Evolutionary conservation across 1,284 basidiomycete genomes (phyloP).

Genomic region (Cutaneotrichosporon dermatis): DNA sequence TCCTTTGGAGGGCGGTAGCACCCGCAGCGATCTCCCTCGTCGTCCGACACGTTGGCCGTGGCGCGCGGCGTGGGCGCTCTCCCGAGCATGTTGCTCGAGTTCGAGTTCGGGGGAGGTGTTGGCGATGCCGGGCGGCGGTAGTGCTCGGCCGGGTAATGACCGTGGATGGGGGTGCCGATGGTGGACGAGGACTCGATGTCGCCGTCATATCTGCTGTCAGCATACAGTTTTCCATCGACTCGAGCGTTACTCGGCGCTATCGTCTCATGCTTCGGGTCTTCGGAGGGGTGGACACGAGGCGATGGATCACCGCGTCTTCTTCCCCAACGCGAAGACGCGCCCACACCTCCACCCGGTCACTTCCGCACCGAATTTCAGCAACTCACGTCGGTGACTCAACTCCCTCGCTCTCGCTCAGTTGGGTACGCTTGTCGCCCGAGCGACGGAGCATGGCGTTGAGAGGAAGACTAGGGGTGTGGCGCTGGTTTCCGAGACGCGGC

Average conservation of each 20-base stretch:
- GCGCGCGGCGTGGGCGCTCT: constrained; percentile 37
- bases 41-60: constrained; percentile 26
- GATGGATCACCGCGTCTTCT: no score
- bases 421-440: constrained; percentile 11
- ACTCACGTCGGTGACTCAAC: constrained; percentile 48
- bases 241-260: no score
- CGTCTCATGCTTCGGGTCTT: no score
- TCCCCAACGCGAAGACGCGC: no score
- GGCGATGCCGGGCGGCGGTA: constrained; percentile 56
- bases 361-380: no score
- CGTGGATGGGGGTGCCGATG: constrained; percentile 43
- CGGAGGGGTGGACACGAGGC: no score
- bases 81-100: constrained; percentile 5
- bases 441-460: constrained; percentile 17
- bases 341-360: no score
- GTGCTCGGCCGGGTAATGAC: constrained; percentile 36
- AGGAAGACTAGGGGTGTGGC: constrained; percentile 5
- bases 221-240: background rate
- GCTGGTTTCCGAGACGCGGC: constrained; percentile 12
- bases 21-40: background rate
- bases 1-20: constrained; percentile 15
- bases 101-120: constrained; percentile 39
- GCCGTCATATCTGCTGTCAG: constrained; percentile 67
- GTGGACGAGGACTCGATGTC: constrained; percentile 66
- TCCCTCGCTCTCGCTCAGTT: constrained; percentile 38